Base-by-base conservation (phyloP, 1,139 yeast genomes). In the Zygoascus meyerae region DNA sequence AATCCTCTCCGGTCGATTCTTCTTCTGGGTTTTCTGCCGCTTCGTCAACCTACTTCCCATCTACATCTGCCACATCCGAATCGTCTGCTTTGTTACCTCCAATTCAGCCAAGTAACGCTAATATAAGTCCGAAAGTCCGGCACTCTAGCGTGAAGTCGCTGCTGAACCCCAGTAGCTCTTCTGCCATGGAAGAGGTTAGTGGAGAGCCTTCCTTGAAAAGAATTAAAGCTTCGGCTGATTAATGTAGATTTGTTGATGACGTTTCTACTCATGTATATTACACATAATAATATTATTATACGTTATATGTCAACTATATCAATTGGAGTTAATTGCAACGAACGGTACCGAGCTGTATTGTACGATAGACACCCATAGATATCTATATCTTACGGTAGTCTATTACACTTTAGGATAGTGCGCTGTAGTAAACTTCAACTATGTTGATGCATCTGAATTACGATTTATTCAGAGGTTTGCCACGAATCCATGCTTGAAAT, bases 121-220 rank as follows among this genome's bases (percentile, higher is more conserved):
- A 15, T 33, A 38, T 47, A 16, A 40, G 44, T 16, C 47, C 48
- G 12, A 37, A 48, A 21, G 42, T 42, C 36, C 44, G 45, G 12
- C 34, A 46, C 6, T 45, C 54, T 16, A 54, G 52, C 28, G 59
- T 57, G 15, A 59, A 56, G 40, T 51, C 54, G 11, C 46, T 57
- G 37, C 52, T 57, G 47, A 57, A 57, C 43, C 61, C 61, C 7
- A 31, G 34, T 8, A 21, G 26, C 26, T 32, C 42, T 34, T 34
- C 39, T 5, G 18, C 14, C 8, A 39, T 50, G 16, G 42, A 42
- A 11, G 51, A 42, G 5, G 18, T 14, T 11, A 12, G 18, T 36
- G 35, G 21, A 7, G 38, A 36, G 12, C 36, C 42, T n/a, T 37
- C 42, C 21, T 26, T 30, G 26, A 40, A 40, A 30, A 44, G 30